These are phyloP conservation scores for Bipolaris cookei DNA, from an alignment of 2,329 filamentous ascomycete genomes.

Conservation along the genomic window DNA sequence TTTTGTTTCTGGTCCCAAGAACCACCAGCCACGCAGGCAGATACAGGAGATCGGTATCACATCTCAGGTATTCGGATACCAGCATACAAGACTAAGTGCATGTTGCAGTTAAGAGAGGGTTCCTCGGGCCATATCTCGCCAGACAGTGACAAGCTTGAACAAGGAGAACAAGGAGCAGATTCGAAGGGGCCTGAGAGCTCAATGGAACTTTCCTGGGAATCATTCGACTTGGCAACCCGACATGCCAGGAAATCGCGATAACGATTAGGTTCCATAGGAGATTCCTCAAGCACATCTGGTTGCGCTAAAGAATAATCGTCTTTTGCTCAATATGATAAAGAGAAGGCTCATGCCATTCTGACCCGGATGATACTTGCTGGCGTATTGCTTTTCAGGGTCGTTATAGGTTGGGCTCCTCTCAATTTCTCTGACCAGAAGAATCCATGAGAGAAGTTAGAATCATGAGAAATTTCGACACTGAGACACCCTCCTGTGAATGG, in stretches of 20 bases:
- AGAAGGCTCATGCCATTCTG: not conserved
- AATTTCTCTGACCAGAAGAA: not conserved
- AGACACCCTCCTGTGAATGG: not conserved
- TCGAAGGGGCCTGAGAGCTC: not conserved
- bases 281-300: not conserved
- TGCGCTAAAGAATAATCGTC: no score
- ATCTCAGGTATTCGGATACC: not conserved
- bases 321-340: not conserved
- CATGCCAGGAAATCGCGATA: not conserved
- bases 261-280: not conserved
- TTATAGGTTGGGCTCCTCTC: not conserved
- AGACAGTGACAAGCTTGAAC: not conserved
- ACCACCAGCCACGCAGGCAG: not conserved
- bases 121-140: not conserved
- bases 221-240: not conserved
- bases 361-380: not conserved
- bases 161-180: not conserved
- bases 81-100: not conserved
- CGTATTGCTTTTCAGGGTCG: not conserved
- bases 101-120: not conserved
- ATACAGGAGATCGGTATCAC: not conserved
- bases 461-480: not conserved
- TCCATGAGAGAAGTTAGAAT: not conserved
- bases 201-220: not conserved
- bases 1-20: not conserved